These are phyloP conservation scores for Ophiocordyceps sinensis DNA, from an alignment of 2,329 filamentous ascomycete species.

Conservation along the genomic window DNA sequence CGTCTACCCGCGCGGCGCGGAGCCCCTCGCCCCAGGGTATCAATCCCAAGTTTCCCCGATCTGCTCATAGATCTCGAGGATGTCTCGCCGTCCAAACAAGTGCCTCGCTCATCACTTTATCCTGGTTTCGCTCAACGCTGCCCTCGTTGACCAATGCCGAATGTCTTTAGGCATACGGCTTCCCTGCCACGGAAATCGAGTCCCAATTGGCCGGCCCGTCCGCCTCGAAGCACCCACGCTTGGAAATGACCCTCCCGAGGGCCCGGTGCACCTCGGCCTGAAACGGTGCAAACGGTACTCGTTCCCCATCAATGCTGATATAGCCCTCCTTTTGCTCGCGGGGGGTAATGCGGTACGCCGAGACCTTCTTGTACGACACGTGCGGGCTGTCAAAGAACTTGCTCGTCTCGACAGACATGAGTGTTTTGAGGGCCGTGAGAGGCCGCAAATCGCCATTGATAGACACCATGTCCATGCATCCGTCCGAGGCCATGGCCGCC, in stretches of 20 bases:
- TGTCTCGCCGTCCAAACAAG: too few species aligned
- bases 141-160: background rate
- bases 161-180: conserved; percentile 10
- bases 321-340: conserved; percentile 58
- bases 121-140: too few species aligned
- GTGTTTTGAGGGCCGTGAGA: conserved; percentile 49
- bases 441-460: conserved; percentile 64
- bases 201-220: conserved; percentile 39
- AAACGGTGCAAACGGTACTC: conserved; percentile 73
- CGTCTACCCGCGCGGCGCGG: too few species aligned
- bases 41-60: too few species aligned
- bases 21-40: too few species aligned
- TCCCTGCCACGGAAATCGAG: conserved; percentile 17
- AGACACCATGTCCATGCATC: conserved; percentile 70
- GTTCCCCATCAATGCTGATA: conserved; percentile 90
- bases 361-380: conserved; percentile 71
- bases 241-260: conserved; percentile 73
- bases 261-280: conserved; percentile 80
- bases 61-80: too few species aligned
- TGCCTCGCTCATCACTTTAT: too few species aligned
- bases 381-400: conserved; percentile 67
- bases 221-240: conserved; percentile 57
- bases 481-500: conserved; percentile 68
- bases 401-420: conserved; percentile 57
- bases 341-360: conserved; percentile 76